Evolutionary conservation across 2,329 filamentous ascomycete genomes (phyloP), one percentile per base, ranked within the genome.

Genomic region (Mycogone perniciosa): DNA sequence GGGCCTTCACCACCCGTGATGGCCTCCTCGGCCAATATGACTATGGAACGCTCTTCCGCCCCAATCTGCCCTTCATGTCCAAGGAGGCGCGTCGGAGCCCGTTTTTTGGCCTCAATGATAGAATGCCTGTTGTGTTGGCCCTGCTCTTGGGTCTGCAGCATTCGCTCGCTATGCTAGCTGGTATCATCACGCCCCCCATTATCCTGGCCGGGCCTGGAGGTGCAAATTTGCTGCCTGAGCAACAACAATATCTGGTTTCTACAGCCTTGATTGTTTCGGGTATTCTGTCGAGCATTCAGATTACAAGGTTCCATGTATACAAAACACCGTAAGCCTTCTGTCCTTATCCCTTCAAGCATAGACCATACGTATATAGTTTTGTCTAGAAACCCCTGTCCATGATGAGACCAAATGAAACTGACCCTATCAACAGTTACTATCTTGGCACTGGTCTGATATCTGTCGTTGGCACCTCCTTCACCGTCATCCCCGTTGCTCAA

Each of bases 1-100:
- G 68, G 53, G 69, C 71, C 5, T 75, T 81, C 56, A 68, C 76
- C 48, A 82, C 79, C 42, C 83, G 74, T 54, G 78, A 90, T 1
- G 91, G 91, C 9, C 76, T 96, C 29, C 68, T 96, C 50, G 91
- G 91, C 56, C 77, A 83, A 60, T 96, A 96, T 68, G 87, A 96
- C 76, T 96, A 96, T 77, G 87, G 67, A 34, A 93, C 90, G 62
- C 82, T 96, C 38, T 95, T 96, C 75, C 82, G 74, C 26, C 88
- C 82, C 1, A 90, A 88, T 58, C 69, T 96, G 26, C 91, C 91
- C 0, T 96, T 96, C 67, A 83, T 93, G 76, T 83, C 79, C 64
- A 63, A 79, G 65, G 44, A 38, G 4, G 13, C 27, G 2, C 39
- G 44, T 4, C 72, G 76, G n/a, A 81, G 85, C 31, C 88, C 88